Evolutionary conservation across 2,329 filamentous ascomycete species (phyloP).

Genomic region (Albophoma yamanashiensis): DNA sequence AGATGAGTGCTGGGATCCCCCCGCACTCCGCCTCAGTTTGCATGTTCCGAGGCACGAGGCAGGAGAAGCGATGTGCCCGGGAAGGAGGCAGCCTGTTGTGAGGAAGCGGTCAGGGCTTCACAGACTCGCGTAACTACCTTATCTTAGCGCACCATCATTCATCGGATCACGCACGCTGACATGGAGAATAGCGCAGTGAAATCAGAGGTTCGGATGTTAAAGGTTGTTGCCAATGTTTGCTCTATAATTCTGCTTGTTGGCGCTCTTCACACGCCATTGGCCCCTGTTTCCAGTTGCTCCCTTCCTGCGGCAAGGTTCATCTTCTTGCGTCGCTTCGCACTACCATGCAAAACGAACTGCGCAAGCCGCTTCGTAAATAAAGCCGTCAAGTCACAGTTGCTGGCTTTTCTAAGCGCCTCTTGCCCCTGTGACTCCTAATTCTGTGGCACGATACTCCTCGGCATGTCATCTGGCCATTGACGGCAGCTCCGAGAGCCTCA

Average conservation of each 20-base stretch:
- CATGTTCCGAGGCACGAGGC: neutral
- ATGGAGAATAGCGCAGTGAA: neutral
- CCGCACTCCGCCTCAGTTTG: neutral
- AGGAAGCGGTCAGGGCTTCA: neutral
- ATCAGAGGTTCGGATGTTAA: no score
- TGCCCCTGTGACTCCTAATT: neutral
- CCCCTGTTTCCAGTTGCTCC: neutral
- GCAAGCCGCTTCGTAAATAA: neutral
- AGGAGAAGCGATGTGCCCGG: neutral
- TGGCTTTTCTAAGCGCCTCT: neutral
- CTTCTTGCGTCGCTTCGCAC: neutral
- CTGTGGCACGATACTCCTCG: neutral
- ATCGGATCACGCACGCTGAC: neutral
- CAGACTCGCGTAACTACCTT: neutral
- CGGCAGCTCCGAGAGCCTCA: neutral
- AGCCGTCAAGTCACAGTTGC: neutral
- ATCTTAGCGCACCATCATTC: neutral
- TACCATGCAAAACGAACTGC: neutral
- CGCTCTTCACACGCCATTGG: neutral
- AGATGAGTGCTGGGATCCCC: neutral
- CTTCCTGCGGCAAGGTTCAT: neutral
- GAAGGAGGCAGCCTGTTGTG: neutral
- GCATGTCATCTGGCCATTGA: neutral
- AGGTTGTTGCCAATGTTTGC: neutral
- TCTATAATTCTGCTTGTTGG: neutral